Evolutionary conservation across 2,329 filamentous ascomycete genomes (phyloP), one percentile per base, ranked within the genome.

Genomic region (Pezicula carpinea): DNA sequence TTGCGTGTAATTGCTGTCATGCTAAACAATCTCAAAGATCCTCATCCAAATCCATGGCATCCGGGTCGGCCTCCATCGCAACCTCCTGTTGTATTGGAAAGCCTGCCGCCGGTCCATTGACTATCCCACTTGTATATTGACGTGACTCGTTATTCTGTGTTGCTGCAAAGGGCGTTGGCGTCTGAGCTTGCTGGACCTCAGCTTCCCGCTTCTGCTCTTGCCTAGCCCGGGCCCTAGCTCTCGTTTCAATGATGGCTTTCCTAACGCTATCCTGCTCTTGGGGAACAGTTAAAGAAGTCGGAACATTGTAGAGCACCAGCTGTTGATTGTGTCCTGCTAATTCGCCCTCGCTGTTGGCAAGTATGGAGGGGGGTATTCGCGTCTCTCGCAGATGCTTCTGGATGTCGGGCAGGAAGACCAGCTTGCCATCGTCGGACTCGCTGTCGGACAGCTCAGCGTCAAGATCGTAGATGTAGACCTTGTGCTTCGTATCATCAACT

Each of bases 391-490:
- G 75, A 62, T 88, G 85, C 67, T 87, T 89, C 63, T 92, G 85
- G 46, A 97, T 87, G 63, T 95, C 88, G 0, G 89, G 83, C 1
- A 95, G 76, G 70, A 96, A 90, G 61, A 91, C 75, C 39, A 95
- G 77, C 55, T 73, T 77, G 18, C 79, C 73, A 43, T 72, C 68
- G 47, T 82, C 75, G 40, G 74, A 70, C 50, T 86, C 80, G 22
- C 76, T 71, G 54, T 85, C 82, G 13, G 85, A 84, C 39, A 97
- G 78, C 68, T 97, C 92, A 58, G 86, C 86, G 63, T 95, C 90
- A 8, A 99, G 75, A 66, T 95, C 83, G 72, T 91, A 85, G 58
- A 99, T 90, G 74, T 93, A 96, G 50, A 96, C 82, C 62, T 86
- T 88, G 70, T 95, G 77, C 59, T 87, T 87, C 26, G 87, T 59